These are phyloP conservation scores for Exserohilum turcica DNA, from an alignment of 2,329 filamentous ascomycete genomes.

Conservation along the genomic window DNA sequence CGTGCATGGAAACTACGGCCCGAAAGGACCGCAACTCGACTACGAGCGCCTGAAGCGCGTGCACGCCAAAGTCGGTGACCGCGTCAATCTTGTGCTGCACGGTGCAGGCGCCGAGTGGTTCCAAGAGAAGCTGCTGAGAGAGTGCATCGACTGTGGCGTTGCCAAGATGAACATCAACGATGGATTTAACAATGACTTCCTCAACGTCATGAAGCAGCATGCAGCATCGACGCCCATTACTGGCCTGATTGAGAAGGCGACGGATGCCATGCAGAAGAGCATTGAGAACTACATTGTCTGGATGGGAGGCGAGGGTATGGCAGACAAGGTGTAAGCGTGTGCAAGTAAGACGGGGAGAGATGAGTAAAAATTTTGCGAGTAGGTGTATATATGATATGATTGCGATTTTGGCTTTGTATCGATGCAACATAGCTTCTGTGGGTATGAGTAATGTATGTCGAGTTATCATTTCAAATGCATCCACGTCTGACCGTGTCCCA, in stretches of 20 bases:
- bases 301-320: slow-evolving; percentile 48
- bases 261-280: slow-evolving; percentile 59
- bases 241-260: slow-evolving; percentile 60
- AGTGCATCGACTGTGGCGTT: slow-evolving; percentile 61
- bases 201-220: slow-evolving; percentile 54
- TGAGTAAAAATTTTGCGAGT: neutral
- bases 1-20: slow-evolving; percentile 75
- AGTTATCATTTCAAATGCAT: no score
- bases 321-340: slow-evolving; percentile 25
- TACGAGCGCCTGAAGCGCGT: slow-evolving; percentile 50
- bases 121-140: slow-evolving; percentile 58
- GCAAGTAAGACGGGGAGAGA: no score
- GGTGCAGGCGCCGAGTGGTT: slow-evolving; percentile 61
- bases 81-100: slow-evolving; percentile 61
- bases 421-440: no score
- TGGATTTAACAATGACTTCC: slow-evolving; percentile 60
- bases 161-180: slow-evolving; percentile 66
- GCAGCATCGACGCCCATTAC: slow-evolving; percentile 60
- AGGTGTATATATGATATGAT: no score
- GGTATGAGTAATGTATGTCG: no score
- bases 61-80: slow-evolving; percentile 54
- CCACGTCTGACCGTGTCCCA: no score
- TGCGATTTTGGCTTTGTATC: no score
- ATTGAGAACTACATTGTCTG: slow-evolving; percentile 63
- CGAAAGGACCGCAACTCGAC: slow-evolving; percentile 59